phyloP scores from a whole-genome alignment of 179 eudicot genomes.

The Sideroxylon spinosum region DNA sequence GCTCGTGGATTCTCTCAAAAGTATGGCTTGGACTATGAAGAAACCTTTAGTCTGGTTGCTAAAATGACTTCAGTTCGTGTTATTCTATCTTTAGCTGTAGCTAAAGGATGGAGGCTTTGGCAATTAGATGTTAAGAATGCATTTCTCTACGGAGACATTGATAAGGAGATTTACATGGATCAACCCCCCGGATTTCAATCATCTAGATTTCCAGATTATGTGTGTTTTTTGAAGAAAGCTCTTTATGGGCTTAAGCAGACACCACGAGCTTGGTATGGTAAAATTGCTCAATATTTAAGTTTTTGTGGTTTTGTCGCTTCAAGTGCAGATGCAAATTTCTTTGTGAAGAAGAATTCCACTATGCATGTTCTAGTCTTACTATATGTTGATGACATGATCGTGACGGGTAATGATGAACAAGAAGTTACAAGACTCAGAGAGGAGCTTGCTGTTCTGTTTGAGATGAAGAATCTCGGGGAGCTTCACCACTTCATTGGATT shows the following conservation, averaged over 20 bases:
- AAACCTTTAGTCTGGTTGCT: not conserved
- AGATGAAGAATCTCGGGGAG: not conserved
- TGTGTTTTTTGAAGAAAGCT: not conserved
- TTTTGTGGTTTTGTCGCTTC: too few relatives aligned
- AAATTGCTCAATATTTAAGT: too few relatives aligned
- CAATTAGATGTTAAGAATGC: not conserved
- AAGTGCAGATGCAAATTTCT: too few relatives aligned
- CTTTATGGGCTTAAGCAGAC: not conserved
- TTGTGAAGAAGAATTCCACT: too few relatives aligned
- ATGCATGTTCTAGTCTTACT: too few relatives aligned
- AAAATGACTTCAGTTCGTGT: not conserved
- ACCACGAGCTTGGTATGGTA: too few relatives aligned
- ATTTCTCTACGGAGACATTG: not conserved
- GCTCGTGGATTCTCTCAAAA: not conserved
- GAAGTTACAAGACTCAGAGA: not conserved
- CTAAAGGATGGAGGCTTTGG: conserved; percentile 4
- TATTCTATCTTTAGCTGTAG: not conserved
- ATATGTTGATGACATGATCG: too few relatives aligned
- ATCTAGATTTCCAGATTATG: not conserved
- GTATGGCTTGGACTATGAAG: not conserved
- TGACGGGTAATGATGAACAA: not conserved
- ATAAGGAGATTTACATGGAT: not conserved
- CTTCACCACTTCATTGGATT: not conserved
- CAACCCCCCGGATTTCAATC: not conserved
- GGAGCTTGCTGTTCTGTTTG: not conserved